phyloP scores from a whole-genome alignment of 805 yeast genomes.

The Pichia phayaonensis region DNA sequence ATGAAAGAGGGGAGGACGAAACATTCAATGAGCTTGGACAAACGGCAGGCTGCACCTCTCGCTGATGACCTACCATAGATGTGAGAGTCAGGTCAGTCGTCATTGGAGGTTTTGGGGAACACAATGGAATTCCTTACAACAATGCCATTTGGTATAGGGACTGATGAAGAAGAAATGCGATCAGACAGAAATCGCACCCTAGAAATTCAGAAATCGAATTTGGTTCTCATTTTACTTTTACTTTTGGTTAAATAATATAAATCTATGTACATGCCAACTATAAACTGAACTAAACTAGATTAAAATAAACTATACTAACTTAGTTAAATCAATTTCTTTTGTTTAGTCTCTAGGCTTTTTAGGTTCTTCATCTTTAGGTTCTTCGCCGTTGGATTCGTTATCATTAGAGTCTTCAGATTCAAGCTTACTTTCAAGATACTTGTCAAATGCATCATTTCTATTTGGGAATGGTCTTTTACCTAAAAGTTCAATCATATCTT shows the following conservation, averaged over 20 bases:
- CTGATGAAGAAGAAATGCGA: neutral
- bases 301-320: too few species aligned
- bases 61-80: neutral
- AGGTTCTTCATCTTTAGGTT: neutral
- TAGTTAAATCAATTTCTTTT: too few species aligned
- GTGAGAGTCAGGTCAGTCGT: neutral
- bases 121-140: too few species aligned
- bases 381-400: neutral
- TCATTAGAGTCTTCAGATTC: conserved; percentile 3
- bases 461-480: conserved; percentile 78
- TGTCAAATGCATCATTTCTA: conserved; percentile 82
- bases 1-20: neutral
- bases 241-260: neutral
- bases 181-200: neutral
- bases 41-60: neutral
- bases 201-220: neutral
- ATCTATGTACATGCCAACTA: neutral
- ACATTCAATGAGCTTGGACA: neutral
- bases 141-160: neutral
- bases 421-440: conserved; percentile 48
- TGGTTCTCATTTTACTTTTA: neutral
- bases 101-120: neutral
- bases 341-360: neutral
- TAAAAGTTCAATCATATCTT: conserved; percentile 66
- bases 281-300: too few species aligned